Base-by-base conservation (phyloP, 2,329 filamentous ascomycete species). In the Byssothecium circinans region DNA sequence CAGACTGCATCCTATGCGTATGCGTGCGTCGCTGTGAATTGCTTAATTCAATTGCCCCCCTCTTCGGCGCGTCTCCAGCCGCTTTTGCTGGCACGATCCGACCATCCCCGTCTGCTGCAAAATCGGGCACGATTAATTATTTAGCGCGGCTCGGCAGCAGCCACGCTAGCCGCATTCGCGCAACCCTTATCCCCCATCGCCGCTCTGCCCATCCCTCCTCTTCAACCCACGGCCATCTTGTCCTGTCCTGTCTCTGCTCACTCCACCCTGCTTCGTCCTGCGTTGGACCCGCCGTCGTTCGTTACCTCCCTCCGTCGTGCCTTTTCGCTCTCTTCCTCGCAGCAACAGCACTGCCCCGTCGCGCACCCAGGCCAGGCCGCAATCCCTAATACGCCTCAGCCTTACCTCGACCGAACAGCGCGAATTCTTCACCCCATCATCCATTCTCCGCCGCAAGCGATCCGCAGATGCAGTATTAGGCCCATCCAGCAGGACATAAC, bases 381-480 rank as follows among this genome's bases (percentile, higher is more conserved):
- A 36, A 20, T 29, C 36, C 41, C 19, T 43, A 43, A 43, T 43
- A 18, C 27, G 20, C 32, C 32, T 43, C 41, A 43, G 41, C 40
- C 40, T 35, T 19, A 35, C 3, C 40, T 6, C 8, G 11, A 30
- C 8, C 38, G 14, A 32, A n/a, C 12, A 12, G 10, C 14, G 10
- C 29, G 14, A 12, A 8, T 12, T 14, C 29, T 32, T 32, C 29
- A 12, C 25, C 11, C 19, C 37, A 25, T 11, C 37, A 6, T 15
- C 37, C 37, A 20, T 17, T 27, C 6, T 32, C 39, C 27, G 7
- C 19, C 25, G 8, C 11, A 27, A 6, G 25, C 25, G 7, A 27
- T 27, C 63, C 57, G 57, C 62, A 62, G 58, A 68, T 66, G 64
- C 58, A 59, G 47, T 43, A 60, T 2, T 39, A 39, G 36, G 54